Evolutionary conservation across 495 filamentous ascomycete species (phyloP), one percentile per base, ranked within the genome.

Genomic region (Penicillium cosmopolitanum): DNA sequence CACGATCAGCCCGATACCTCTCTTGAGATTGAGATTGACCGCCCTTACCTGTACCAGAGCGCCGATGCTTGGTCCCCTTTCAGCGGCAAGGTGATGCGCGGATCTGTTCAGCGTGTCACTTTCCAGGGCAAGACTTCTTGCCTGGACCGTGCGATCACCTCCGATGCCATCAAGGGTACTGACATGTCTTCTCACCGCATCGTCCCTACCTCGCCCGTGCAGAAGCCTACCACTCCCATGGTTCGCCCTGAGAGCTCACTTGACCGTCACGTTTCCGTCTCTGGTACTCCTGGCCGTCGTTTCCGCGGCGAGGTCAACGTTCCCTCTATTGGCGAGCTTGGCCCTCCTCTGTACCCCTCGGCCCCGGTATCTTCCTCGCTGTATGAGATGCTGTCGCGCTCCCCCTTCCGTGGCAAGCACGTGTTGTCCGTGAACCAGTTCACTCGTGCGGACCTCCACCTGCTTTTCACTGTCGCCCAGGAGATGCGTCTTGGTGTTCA

Each of bases 401-500:
- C 93, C 16, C 81, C 87, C 2, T 96, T 98, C 82, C 96, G 92
- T 71, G 82, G 87, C 58, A 84, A 89, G 56, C 89, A 97, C 68
- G 88, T 98, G 33, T 73, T 97, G 21, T 96, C 93, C 18, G 95
- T 97, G 56, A 88, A 88, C 65, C 89, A 96, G 72, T 96, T 96
- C 81, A 86, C 77, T 48, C 88, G 93, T 18, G 79, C 87, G 28
- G 93, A 98, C 63, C 80, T 98, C 42, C 95, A 97, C 72, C 78
- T 92, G 48, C 86, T 98, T 44, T 98, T 98, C 82, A 93, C 92
- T 18, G 91, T 98, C 43, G 96, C 95, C 1, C 89, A 96, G 68
- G 95, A 98, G 74, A 97, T 98, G 92, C 88, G 92, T 16, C 82
- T 96, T 16, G 93, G 91, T 51, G 95, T 96, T 21, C 87, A 96